Evolutionary conservation across 2,329 filamentous ascomycete genomes (phyloP).

Genomic region (Diaporthe longicolla): DNA sequence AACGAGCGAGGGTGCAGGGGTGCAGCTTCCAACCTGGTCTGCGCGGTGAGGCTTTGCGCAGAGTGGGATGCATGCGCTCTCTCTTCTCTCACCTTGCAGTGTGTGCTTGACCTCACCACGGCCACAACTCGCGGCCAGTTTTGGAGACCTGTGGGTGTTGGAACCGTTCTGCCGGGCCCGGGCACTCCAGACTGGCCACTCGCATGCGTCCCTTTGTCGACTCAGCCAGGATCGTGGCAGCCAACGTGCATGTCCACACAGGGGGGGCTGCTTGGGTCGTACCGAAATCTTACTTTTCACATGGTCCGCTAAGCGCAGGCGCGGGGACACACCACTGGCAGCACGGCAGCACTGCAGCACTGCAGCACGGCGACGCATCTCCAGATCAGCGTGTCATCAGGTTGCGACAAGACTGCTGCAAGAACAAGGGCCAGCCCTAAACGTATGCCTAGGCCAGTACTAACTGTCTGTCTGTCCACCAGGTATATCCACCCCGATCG

Average conservation of each 20-base stretch:
- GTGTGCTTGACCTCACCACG: constrained; percentile 10
- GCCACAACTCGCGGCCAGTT: constrained; percentile 25
- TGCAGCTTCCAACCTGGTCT: not conserved
- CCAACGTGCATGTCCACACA: constrained; percentile 21
- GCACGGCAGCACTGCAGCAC: not conserved
- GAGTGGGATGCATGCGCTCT: not conserved
- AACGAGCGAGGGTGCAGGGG: not conserved
- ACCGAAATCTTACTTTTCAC: constrained; percentile 26
- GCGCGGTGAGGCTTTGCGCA: constrained; percentile 23
- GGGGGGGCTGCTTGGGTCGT: constrained; percentile 21
- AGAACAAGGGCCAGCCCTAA: not conserved
- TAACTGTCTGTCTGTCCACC: not conserved
- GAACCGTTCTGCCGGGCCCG: constrained; percentile 38
- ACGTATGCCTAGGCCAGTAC: constrained; percentile 5
- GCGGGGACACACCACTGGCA: not conserved
- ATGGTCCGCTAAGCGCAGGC: constrained; percentile 30
- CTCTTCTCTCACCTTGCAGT: constrained; percentile 5
- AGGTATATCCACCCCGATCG: constrained; percentile 11
- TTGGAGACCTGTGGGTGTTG: not conserved
- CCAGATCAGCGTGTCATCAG: constrained; percentile 24
- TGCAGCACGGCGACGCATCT: not conserved
- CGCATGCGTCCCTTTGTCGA: constrained; percentile 24
- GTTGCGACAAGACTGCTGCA: constrained; percentile 3
- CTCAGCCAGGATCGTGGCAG: constrained; percentile 32
- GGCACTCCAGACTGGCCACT: constrained; percentile 27